Conservation (phyloP, 1,139 yeast species). For the Debaryomyces singareniensis region DNA sequence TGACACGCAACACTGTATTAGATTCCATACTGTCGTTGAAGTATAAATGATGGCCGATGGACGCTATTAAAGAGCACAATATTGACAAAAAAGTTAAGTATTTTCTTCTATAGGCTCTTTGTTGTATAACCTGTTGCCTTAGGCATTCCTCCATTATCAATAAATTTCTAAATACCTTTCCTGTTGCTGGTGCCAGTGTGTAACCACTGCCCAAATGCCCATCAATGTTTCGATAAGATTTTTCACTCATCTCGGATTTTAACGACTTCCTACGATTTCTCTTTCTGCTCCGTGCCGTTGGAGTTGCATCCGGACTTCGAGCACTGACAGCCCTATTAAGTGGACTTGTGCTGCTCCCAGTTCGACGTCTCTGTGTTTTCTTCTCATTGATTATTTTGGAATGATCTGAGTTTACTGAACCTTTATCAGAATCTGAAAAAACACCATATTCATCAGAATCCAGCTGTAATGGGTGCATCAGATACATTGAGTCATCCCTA, state of each 20-base stretch:
- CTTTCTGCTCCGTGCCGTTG: conserved; percentile 17
- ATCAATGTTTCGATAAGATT: conserved; percentile 11
- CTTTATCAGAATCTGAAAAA: conserved; percentile 35
- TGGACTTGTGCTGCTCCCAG: conserved; percentile 2
- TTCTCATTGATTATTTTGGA: conserved; percentile 2
- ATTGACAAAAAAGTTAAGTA: conserved; percentile 65
- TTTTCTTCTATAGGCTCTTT: conserved; percentile 62
- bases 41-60: conserved; percentile 36
- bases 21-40: conserved; percentile 17
- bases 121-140: conserved; percentile 72
- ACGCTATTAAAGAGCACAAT: conserved; percentile 38
- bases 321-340: conserved; percentile 3
- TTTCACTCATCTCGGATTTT: conserved; percentile 24
- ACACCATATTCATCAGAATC: conserved; percentile 27
- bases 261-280: conserved; percentile 25
- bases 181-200: conserved; percentile 50
- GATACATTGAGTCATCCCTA: background rate
- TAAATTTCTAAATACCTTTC: conserved; percentile 72
- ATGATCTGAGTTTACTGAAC: conserved; percentile 26
- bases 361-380: conserved; percentile 5
- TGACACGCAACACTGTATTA: conserved; percentile 34
- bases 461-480: background rate
- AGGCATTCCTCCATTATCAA: conserved; percentile 80
- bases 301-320: conserved; percentile 12
- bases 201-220: conserved; percentile 30